Conservation (phyloP, 768 basidiomycete genomes). For the Tylopilus balloui region DNA sequence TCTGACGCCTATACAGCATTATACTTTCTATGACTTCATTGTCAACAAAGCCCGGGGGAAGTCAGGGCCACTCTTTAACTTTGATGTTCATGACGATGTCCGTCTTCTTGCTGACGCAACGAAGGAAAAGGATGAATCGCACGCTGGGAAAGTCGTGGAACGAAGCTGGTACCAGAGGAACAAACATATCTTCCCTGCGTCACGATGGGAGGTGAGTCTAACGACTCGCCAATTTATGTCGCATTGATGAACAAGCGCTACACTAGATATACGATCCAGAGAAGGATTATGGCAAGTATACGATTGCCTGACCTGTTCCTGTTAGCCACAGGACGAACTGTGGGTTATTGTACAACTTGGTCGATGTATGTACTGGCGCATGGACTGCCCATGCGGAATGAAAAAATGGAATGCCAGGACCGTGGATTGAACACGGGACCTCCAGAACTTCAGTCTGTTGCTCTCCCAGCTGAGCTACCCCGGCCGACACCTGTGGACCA, state of each 20-base stretch:
- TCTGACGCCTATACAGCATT: constrained; percentile 54
- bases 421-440: constrained; percentile 57
- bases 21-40: constrained; percentile 98
- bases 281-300: constrained; percentile 91
- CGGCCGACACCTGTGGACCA: constrained; percentile 32
- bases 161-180: constrained; percentile 92
- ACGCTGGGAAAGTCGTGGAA: constrained; percentile 98
- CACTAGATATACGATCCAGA: constrained; percentile 85
- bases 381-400: background rate
- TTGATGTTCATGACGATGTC: constrained; percentile 98
- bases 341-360: background rate
- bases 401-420: constrained; percentile 39
- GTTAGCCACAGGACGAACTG: background rate
- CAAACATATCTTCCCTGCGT: constrained; percentile 97
- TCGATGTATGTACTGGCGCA: background rate
- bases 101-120: constrained; percentile 92
- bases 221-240: background rate
- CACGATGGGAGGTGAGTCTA: constrained; percentile 82
- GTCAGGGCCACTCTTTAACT: constrained; percentile 96
- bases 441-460: constrained; percentile 58
- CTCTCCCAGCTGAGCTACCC: constrained; percentile 74
- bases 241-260: background rate
- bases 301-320: constrained; percentile 47
- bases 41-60: constrained; percentile 98
- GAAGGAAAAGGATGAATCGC: constrained; percentile 96